phyloP scores from a whole-genome alignment of 2,329 filamentous ascomycete species.

The Calycina herbarum region DNA sequence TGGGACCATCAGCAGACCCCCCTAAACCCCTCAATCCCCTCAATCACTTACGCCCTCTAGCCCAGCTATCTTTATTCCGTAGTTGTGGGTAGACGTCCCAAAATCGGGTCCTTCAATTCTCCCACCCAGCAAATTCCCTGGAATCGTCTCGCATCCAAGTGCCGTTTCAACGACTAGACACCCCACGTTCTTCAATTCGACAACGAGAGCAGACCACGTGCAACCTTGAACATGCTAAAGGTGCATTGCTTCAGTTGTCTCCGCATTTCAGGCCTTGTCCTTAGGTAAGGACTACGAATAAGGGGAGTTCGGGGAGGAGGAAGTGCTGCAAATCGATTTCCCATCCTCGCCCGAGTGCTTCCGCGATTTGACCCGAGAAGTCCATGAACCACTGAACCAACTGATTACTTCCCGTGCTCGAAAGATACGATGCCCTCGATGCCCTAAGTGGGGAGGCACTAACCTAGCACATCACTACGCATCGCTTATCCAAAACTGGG shows the following conservation, averaged over 20 bases:
- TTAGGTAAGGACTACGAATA: neutral
- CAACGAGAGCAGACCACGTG: neutral
- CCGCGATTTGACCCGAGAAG: neutral
- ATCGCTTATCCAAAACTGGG: neutral
- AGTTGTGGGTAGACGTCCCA: neutral
- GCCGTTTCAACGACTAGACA: constrained; percentile 5
- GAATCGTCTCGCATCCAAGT: neutral
- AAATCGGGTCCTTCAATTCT: neutral
- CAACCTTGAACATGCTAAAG: too few species aligned
- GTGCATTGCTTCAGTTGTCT: too few species aligned
- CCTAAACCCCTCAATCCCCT: neutral
- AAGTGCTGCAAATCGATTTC: neutral
- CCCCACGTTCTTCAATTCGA: constrained; percentile 1
- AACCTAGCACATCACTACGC: neutral
- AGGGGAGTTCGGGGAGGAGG: neutral
- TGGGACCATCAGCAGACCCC: neutral
- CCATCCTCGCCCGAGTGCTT: neutral
- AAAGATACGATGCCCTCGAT: neutral
- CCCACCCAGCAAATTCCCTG: neutral
- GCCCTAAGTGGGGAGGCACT: neutral
- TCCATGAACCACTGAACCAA: neutral
- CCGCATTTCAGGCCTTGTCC: neutral
- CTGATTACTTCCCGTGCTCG: neutral
- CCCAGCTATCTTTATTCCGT: too few species aligned
- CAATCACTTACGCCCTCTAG: neutral